Evolutionary conservation across 805 yeast genomes (phyloP), one percentile per base, ranked within the genome.

Genomic region (Scheffersomyces amazonensis): DNA sequence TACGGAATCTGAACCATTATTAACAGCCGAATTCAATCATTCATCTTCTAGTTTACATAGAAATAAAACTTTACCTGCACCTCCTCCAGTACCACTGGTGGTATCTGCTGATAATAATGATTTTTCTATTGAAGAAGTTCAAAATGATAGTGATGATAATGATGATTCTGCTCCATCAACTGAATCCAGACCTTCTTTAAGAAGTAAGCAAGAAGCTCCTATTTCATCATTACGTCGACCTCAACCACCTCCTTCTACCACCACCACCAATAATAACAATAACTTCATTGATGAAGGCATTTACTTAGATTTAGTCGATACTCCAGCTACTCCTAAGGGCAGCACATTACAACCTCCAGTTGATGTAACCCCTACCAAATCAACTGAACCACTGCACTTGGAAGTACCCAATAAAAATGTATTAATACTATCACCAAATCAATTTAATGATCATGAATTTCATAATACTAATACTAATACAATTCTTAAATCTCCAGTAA

Each of bases 131-230:
- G 74, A 68, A 48, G 74, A 69, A 44, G 55, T 64, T 17, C 34
- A 31, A 17, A 61, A 64, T 39, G 69, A 65, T 44, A 54, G 63
- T 19, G 73, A 68, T 42, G 71, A 66, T 34, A 69, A 65, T 18
- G 36, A 43, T 21, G 44, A 39, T 3, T 7, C 9, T 20, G 23
- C 10, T 20, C 8, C 13, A 5, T 36, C 31, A 24, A 37, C 22
- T 11, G 41, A 33, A 16, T 32, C 32, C 12, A 32, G 35, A 24
- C 16, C 36, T n/a, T 35, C 43, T n/a, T 39, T 39, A 16, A 35
- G 43, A 32, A 35, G 16, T 35, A 31, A 16, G 6, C n/a, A 17
- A 5, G 25, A 11, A n/a, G 12, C 22, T 13, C 36, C 17, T 27
- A 32, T 16, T 28, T 21, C 24, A 24, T 21, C 2, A 29, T 15